Conservation (phyloP, 257 asterid genomes). For the Leonotis leonurus region DNA sequence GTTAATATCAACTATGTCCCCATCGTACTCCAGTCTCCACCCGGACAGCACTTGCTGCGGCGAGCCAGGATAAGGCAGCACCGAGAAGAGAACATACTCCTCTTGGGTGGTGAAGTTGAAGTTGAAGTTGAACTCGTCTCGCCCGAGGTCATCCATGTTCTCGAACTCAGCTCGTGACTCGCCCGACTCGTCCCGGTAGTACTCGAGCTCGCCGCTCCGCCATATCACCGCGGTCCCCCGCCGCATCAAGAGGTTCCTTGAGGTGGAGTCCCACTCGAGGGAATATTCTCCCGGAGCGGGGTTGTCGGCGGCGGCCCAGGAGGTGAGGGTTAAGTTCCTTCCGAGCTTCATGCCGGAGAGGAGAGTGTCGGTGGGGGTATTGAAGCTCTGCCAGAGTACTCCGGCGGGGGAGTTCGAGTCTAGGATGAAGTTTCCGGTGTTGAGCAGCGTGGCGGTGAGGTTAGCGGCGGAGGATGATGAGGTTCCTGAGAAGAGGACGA, state of each 20-base stretch:
- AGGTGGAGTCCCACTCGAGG: constrained; percentile 28
- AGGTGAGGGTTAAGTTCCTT: constrained; percentile 30
- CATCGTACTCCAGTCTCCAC: not conserved
- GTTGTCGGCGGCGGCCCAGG: constrained; percentile 26
- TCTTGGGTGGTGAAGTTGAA: not conserved
- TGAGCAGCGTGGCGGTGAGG: constrained; percentile 24
- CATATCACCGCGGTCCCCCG: constrained; percentile 25
- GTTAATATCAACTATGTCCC: not conserved
- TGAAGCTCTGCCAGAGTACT: constrained; percentile 47
- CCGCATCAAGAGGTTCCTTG: constrained; percentile 18
- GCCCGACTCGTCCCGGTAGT: not conserved
- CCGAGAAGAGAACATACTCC: not conserved
- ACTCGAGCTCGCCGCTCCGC: constrained; percentile 35
- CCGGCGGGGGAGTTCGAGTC: not conserved
- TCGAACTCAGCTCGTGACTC: constrained; percentile 8
- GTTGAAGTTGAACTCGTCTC: not conserved
- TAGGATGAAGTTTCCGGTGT: constrained; percentile 38
- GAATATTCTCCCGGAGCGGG: constrained; percentile 41
- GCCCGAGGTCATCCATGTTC: not conserved
- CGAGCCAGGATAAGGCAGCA: not conserved
- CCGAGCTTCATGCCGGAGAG: constrained; percentile 50
- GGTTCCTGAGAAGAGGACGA: constrained; percentile 15
- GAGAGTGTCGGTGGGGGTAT: constrained; percentile 46
- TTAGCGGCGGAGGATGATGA: not conserved
- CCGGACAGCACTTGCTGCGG: not conserved